Evolutionary conservation across 257 asterid species (phyloP).

Genomic region (Verbascum thapsus): DNA sequence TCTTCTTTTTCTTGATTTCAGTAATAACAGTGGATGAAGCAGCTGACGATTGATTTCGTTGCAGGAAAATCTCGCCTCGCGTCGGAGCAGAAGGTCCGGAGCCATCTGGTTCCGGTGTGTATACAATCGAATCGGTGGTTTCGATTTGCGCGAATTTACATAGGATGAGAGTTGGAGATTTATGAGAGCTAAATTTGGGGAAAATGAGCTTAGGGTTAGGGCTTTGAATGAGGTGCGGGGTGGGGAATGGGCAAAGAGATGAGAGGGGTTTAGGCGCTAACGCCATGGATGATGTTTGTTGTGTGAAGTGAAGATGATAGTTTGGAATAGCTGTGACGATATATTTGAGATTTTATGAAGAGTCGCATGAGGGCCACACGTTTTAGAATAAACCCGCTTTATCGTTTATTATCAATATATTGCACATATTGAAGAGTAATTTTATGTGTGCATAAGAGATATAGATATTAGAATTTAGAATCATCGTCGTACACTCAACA

Average conservation of each 20-base stretch:
- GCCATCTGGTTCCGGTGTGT: slow-evolving; percentile 61
- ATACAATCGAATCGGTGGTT: slow-evolving; percentile 29
- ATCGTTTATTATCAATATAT: too few species aligned
- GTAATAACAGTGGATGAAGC: slow-evolving; percentile 47
- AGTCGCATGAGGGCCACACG: slow-evolving; percentile 6
- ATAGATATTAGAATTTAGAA: too few species aligned
- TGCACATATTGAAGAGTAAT: too few species aligned
- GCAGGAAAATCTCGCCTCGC: slow-evolving; percentile 79
- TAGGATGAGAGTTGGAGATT: slow-evolving; percentile 32
- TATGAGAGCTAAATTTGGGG: slow-evolving; percentile 35
- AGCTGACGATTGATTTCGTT: slow-evolving; percentile 49
- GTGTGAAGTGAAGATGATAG: slow-evolving; percentile 13
- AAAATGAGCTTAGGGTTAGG: slow-evolving; percentile 24
- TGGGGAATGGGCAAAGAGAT: slow-evolving; percentile 42
- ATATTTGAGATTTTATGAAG: background rate
- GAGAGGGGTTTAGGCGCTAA: slow-evolving; percentile 69
- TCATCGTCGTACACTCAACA: too few species aligned
- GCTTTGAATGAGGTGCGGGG: slow-evolving; percentile 30
- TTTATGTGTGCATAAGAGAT: too few species aligned
- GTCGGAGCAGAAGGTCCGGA: slow-evolving; percentile 79
- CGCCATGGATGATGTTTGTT: slow-evolving; percentile 43
- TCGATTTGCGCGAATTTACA: slow-evolving; percentile 51
- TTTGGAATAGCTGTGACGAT: too few species aligned
- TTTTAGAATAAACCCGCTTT: slow-evolving; percentile 1
- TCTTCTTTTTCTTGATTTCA: slow-evolving; percentile 40